Base-by-base conservation (phyloP, 179 eudicot species). In the Patellifolia procumbens region DNA sequence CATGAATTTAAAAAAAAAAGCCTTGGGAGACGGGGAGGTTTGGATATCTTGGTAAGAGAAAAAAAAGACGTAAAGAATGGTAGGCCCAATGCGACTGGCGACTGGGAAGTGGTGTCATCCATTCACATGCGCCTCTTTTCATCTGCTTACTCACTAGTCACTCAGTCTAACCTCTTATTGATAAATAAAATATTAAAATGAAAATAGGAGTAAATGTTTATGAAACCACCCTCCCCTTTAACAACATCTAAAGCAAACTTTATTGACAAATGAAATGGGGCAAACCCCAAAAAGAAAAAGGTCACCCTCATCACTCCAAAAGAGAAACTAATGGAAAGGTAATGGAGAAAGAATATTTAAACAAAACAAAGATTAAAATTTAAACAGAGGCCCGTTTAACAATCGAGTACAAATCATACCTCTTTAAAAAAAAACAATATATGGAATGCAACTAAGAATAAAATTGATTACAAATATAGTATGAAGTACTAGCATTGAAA, bases 211-310 rank as follows among this genome's bases (percentile, higher is more conserved):
- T 56, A 56, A n/a, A 15, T 46, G 31, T 65, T 52, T 32, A 22
- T 31, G 15, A 28, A 7, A 22, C 45, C n/a, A 32, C 8, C 32
- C 53, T 52, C 11, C 55, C 29, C 29, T 76, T 43, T 58, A 16
- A n/a, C 39, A 5, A 32, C 31, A 61, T 45, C 31, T 66, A 62
- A 74, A 74, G 67, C 35, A 7, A 43, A 74, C 80, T 48, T 77
- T 70, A 34, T 77, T 60, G 75, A 76, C 79, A 67, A 76, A 53
- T 76, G n/a, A n/a, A n/a, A n/a, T n/a, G n/a, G 78, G 67, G 60
- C 63, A 35, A 10, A 35, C n/a, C 65, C 22, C 34, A 29, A 42
- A 73, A 59, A 60, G 37, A 22, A 72, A 72, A 35, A 55, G 49
- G 20, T n/a, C n/a, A n/a, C n/a, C n/a, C n/a, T n/a, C n/a, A n/a